phyloP scores from a whole-genome alignment of 169 alveolate species.

The Babesia ovis region DNA sequence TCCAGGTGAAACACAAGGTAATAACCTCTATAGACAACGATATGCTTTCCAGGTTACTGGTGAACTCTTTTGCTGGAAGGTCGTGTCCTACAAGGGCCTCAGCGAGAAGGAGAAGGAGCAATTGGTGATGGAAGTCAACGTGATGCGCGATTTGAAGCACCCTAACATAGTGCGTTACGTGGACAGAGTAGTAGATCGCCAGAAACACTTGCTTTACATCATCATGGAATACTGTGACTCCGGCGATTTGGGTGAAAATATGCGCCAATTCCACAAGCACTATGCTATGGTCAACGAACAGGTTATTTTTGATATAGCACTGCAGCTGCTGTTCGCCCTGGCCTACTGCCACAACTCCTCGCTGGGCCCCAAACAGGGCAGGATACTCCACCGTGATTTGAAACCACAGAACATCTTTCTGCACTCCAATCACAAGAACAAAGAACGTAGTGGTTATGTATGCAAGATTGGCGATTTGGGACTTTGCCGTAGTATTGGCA shows the following conservation, averaged over 20 bases:
- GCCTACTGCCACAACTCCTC: conserved; percentile 90
- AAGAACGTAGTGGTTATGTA: conserved; percentile 72
- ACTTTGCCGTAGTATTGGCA: conserved; percentile 89
- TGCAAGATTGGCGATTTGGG: conserved; percentile 96
- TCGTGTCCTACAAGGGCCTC: conserved; percentile 92
- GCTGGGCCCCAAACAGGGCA: conserved; percentile 80
- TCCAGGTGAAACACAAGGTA: conserved; percentile 85
- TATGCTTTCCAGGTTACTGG: conserved; percentile 57
- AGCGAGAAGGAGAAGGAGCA: conserved; percentile 93
- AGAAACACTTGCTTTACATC: conserved; percentile 87
- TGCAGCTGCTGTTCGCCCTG: conserved; percentile 90
- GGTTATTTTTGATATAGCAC: conserved; percentile 90
- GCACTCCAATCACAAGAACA: conserved; percentile 73
- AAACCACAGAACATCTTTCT: conserved; percentile 94
- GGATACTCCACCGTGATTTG: conserved; percentile 93
- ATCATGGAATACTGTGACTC: conserved; percentile 96
- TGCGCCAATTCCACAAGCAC: conserved; percentile 86
- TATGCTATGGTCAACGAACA: conserved; percentile 91
- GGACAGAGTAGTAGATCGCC: conserved; percentile 91
- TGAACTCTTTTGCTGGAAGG: conserved; percentile 93
- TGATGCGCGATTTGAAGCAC: conserved; percentile 91
- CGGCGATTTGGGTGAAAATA: conserved; percentile 92
- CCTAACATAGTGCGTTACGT: conserved; percentile 93
- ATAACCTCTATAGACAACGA: background rate
- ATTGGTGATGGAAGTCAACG: conserved; percentile 94